Conservation (phyloP, 306 rosid genomes). For the Quercus robur region DNA sequence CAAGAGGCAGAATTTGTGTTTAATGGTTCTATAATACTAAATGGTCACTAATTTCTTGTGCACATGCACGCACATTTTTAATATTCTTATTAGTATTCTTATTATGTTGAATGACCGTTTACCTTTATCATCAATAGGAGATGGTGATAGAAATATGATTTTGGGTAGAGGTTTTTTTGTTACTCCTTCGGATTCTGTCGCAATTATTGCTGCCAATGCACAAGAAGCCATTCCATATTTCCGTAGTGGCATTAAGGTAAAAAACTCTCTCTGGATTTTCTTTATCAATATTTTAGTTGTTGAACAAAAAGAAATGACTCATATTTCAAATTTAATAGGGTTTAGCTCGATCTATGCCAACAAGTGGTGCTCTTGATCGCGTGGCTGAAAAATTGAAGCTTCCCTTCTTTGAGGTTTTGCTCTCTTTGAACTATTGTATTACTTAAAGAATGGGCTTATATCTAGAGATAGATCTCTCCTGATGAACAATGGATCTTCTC, state of each 20-base stretch:
- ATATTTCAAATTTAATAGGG: constrained; percentile 52
- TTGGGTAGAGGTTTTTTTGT: constrained; percentile 81
- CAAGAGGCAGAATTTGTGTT: background rate
- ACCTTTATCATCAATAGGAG: constrained; percentile 48
- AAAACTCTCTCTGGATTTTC: constrained; percentile 11
- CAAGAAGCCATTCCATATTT: constrained; percentile 87
- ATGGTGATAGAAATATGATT: constrained; percentile 99
- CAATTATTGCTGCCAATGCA: constrained; percentile 94
- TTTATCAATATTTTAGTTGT: background rate
- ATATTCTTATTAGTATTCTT: background rate
- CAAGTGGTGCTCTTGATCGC: constrained; percentile 90
- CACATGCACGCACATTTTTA: background rate
- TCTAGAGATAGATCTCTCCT: constrained; percentile 7
- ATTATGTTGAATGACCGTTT: constrained; percentile 4
- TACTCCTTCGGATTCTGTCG: constrained; percentile 98
- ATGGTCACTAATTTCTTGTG: background rate
- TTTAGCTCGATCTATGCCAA: constrained; percentile 97
- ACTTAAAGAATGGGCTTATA: constrained; percentile 20
- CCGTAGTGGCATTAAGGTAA: constrained; percentile 65
- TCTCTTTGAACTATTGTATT: constrained; percentile 4
- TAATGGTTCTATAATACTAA: constrained; percentile 3
- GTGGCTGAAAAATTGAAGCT: constrained; percentile 88
- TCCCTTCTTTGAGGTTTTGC: constrained; percentile 81
- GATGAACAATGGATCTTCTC: constrained; percentile 23
- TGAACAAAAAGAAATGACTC: constrained; percentile 8